These are phyloP conservation scores for Pythium grandisporangium DNA, from an alignment of 352 stramenopile species.

Conservation along the genomic window DNA sequence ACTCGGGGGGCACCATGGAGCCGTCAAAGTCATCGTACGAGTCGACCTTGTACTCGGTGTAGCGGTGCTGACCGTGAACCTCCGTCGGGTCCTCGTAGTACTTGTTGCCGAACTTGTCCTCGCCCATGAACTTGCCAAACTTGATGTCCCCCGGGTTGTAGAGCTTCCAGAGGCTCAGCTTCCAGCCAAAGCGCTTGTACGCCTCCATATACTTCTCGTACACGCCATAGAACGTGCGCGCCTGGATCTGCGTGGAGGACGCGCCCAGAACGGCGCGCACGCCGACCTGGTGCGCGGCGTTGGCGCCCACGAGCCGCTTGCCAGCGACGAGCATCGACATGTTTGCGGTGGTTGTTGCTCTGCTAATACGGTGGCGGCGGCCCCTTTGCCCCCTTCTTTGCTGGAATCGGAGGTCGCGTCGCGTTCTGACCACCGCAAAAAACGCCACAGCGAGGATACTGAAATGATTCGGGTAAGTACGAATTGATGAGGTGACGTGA, in stretches of 20 bases:
- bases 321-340: constrained; percentile 19
- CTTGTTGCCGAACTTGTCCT: constrained; percentile 80
- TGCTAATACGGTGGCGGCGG: no score
- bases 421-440: no score
- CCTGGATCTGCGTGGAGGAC: constrained; percentile 38
- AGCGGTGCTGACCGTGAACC: constrained; percentile 66
- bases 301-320: constrained; percentile 12
- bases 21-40: constrained; percentile 73
- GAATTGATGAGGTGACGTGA: no score
- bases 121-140: constrained; percentile 72
- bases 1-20: constrained; percentile 69
- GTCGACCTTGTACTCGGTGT: constrained; percentile 77
- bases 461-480: no score
- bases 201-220: constrained; percentile 79
- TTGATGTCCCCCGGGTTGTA: constrained; percentile 85
- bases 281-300: constrained; percentile 1
- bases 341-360: no score
- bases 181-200: constrained; percentile 72
- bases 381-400: no score
- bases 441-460: no score
- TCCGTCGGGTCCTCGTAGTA: constrained; percentile 84
- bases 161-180: constrained; percentile 81
- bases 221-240: constrained; percentile 67
- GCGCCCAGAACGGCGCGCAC: constrained; percentile 3
- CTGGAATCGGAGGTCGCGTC: no score